Percentiles rank a stretch among this genome's conserved stretches.
Evolutionary conservation across 2,329 filamentous ascomycete species (phyloP).

Genomic region (Pestalotiopsis sp.): DNA sequence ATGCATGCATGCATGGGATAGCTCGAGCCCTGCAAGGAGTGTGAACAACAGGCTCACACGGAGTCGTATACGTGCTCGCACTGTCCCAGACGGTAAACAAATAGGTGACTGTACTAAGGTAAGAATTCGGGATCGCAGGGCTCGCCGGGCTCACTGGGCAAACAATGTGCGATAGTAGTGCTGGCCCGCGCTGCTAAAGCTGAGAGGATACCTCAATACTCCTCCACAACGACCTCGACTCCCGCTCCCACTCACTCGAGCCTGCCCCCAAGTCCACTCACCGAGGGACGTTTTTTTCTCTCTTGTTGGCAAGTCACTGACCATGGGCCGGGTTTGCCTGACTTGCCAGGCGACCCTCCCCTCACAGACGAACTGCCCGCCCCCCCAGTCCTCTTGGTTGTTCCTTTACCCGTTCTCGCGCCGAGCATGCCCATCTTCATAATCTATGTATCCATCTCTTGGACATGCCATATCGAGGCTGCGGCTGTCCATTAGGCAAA

Average conservation of each 20-base stretch:
- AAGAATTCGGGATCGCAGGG: conserved; percentile 1
- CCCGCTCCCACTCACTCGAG: neutral
- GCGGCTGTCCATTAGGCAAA: conserved; percentile 3
- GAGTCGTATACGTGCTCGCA: neutral
- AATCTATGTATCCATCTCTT: conserved; percentile 10
- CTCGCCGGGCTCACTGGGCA: neutral
- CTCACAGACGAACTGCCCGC: neutral
- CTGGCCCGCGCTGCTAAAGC: neutral
- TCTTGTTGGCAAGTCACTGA: neutral
- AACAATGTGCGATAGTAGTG: neutral
- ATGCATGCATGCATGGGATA: conserved; percentile 6
- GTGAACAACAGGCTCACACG: neutral
- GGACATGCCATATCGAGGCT: conserved; percentile 11
- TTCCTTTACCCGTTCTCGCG: conserved; percentile 7
- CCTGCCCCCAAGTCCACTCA: neutral
- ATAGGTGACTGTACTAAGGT: conserved; percentile 2
- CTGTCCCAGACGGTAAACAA: neutral
- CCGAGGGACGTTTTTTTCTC: neutral
- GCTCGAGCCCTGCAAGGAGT: conserved; percentile 3
- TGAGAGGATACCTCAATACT: neutral
- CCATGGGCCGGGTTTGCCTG: neutral
- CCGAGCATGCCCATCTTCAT: conserved; percentile 8
- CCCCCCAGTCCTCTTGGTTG: neutral
- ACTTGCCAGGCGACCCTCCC: neutral
- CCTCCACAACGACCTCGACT: neutral